phyloP scores from a whole-genome alignment of 139 green algal species.

The Pseudopediastrum boryanum region DNA sequence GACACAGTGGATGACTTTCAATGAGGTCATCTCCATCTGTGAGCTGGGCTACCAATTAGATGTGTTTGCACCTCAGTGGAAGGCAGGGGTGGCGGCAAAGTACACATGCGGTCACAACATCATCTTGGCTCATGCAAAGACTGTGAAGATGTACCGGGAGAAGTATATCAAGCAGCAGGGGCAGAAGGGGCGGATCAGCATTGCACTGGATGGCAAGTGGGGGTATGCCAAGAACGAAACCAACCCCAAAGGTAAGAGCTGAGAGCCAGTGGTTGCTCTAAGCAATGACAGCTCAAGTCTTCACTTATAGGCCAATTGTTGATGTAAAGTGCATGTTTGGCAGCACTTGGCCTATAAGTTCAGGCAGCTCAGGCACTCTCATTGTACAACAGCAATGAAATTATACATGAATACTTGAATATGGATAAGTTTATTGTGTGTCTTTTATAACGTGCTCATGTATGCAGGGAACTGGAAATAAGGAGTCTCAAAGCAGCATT shows the following conservation, averaged over 20 bases:
- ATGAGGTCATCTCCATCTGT: slow-evolving; percentile 39
- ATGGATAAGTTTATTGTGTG: too few relatives aligned
- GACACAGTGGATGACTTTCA: slow-evolving; percentile 40
- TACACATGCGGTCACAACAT: slow-evolving; percentile 52
- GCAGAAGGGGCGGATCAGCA: slow-evolving; percentile 48
- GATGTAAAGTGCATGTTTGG: too few relatives aligned
- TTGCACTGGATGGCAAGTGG: slow-evolving; percentile 53
- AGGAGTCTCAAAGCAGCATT: too few relatives aligned
- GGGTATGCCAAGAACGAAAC: slow-evolving; percentile 31
- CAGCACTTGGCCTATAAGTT: too few relatives aligned
- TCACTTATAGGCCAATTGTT: too few relatives aligned
- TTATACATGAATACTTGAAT: too few relatives aligned
- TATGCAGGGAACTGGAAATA: too few relatives aligned
- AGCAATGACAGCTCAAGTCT: too few relatives aligned
- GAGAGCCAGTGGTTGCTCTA: too few relatives aligned
- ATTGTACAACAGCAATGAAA: too few relatives aligned
- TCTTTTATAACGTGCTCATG: too few relatives aligned
- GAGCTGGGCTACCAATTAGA: slow-evolving; percentile 28
- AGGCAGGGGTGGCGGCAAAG: slow-evolving; percentile 15
- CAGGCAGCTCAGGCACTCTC: too few relatives aligned
- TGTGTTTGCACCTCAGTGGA: slow-evolving; percentile 18
- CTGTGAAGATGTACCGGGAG: slow-evolving; percentile 38
- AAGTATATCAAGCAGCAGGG: background rate
- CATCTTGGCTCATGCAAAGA: slow-evolving; percentile 49
- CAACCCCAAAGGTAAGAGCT: slow-evolving; percentile 18